These are phyloP conservation scores for Gastrodia elata DNA, from an alignment of 106 monocot genomes.

Conservation along the genomic window DNA sequence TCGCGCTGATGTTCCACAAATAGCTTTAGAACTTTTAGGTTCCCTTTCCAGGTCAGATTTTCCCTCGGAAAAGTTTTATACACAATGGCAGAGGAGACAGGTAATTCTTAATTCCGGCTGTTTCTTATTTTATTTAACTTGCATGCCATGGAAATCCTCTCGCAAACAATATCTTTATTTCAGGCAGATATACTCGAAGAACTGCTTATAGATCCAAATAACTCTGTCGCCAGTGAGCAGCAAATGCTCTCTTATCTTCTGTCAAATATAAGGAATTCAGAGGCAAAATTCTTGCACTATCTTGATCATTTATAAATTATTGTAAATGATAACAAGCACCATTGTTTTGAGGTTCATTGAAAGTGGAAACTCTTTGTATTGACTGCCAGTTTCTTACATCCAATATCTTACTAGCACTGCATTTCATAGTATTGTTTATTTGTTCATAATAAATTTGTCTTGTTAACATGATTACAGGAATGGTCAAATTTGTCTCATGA, in stretches of 20 bases:
- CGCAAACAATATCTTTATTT: not conserved
- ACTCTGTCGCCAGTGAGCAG: constrained; percentile 19
- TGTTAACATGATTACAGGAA: constrained; percentile 27
- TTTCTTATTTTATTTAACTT: not conserved
- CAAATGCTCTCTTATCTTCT: constrained; percentile 25
- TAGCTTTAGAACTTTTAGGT: constrained; percentile 52
- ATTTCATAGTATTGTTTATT: constrained; percentile 3
- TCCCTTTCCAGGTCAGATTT: constrained; percentile 42
- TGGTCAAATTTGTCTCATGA: constrained; percentile 18
- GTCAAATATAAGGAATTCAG: constrained; percentile 32
- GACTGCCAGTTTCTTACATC: not conserved
- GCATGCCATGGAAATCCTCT: not conserved
- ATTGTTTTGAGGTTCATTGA: not conserved
- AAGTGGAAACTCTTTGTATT: not conserved
- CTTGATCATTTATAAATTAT: not conserved
- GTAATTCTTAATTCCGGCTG: constrained; percentile 19
- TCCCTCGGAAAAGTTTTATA: constrained; percentile 33
- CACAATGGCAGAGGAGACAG: constrained; percentile 60
- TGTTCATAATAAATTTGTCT: not conserved
- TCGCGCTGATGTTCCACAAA: constrained; percentile 39
- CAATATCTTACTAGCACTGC: not conserved
- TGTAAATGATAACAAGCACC: not conserved
- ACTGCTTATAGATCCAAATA: constrained; percentile 28
- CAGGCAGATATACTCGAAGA: constrained; percentile 71
- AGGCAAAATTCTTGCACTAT: constrained; percentile 19